Evolutionary conservation across 2,329 filamentous ascomycete species (phyloP), one percentile per base, ranked within the genome.

Genomic region (Stylonectria norvegica): DNA sequence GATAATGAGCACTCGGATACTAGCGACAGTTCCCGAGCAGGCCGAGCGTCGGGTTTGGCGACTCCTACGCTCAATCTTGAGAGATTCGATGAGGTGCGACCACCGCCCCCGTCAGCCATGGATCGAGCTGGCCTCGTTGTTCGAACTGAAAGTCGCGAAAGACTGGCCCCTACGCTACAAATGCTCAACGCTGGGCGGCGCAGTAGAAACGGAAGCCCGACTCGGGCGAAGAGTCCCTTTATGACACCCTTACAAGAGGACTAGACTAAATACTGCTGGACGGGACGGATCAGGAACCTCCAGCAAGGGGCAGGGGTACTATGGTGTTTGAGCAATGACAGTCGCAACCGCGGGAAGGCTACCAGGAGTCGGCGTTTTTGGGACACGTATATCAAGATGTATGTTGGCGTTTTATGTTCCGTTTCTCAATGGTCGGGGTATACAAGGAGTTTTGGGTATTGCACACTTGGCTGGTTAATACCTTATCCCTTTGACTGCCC

Each of bases 121-220:
- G 78, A 83, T 50, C 69, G 89, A 27, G 81, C 78, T 33, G 90
- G 90, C 2, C 62, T 96, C 48, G 82, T 87, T 38, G 78, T 89
- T 3, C 73, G 91, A 51, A 94, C 87, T 0, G 91, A 96, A 60
- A 95, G 89, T 60, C 75, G 89, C 38, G 93, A 97, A 59, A 75
- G 87, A 42, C 65, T 96, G 25, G 72, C 76, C 12, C 75, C 78
- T 11, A 75, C 69, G 7, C 50, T 74, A 17, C 72, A 75, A 42
- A 71, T 76, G 66, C 60, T 78, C 45, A 75, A 70, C 35, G 75
- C 75, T 2, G 78, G 78, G 17, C 63, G 78, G 61, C 69, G 77
- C 59, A 80, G 77, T 61, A 68, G 77, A 40, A 69, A 74, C 12
- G 70, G 66, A 15, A 81, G 78, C 53, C 78, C 76, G 7, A 81